These are phyloP conservation scores for Austroboletus novae-zelandiae DNA, from an alignment of 1,284 basidiomycete species.

Conservation along the genomic window DNA sequence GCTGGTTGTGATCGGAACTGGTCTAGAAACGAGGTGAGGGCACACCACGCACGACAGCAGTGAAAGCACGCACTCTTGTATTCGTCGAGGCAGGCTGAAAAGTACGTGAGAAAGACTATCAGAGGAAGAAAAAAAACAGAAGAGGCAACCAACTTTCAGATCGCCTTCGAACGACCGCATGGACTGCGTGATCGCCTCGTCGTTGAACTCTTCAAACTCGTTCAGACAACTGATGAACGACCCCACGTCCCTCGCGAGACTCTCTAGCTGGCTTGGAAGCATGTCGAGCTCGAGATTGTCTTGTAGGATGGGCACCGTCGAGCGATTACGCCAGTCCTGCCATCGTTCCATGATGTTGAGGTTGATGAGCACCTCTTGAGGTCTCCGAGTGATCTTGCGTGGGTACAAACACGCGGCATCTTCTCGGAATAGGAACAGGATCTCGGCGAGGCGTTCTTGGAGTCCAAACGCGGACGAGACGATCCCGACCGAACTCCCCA, in stretches of 20 bases:
- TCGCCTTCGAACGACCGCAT: no score
- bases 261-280: no score
- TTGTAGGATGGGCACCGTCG: no score
- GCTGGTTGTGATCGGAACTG: constrained; percentile 53
- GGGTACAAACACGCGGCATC: constrained; percentile 34
- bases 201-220: no score
- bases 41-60: constrained; percentile 15
- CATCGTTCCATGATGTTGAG: no score
- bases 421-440: constrained; percentile 33
- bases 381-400: constrained; percentile 26
- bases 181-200: no score
- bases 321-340: no score
- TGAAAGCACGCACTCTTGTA: constrained; percentile 22
- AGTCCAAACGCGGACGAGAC: constrained; percentile 31
- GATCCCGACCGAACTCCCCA: constrained; percentile 35
- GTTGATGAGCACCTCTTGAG: constrained; percentile 25
- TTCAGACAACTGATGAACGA: no score
- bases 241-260: no score
- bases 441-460: constrained; percentile 33
- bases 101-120: constrained; percentile 34
- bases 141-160: no score
- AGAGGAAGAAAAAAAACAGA: no score
- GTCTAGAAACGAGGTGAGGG: constrained; percentile 9
- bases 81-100: constrained; percentile 25
- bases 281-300: no score